Evolutionary conservation across 2,329 filamentous ascomycete genomes (phyloP).

Genomic region (Ramularia collo-cygni): DNA sequence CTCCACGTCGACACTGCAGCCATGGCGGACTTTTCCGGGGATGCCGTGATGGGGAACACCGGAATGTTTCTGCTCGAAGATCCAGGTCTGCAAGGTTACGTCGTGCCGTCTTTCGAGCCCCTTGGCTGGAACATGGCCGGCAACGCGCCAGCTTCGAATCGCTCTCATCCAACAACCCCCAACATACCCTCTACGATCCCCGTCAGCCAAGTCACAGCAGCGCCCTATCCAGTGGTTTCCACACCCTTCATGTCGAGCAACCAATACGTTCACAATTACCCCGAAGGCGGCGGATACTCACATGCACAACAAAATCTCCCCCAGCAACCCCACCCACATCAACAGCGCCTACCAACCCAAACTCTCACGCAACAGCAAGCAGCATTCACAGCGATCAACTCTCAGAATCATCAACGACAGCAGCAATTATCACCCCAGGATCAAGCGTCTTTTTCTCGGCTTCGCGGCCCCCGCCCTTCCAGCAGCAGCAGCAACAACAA

Average conservation of each 20-base stretch:
- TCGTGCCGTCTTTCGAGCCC: slow-evolving; percentile 22
- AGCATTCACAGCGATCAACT: slow-evolving; percentile 14
- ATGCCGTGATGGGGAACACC: slow-evolving; percentile 42
- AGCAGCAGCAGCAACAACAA: slow-evolving; percentile 9
- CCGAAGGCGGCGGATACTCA: slow-evolving; percentile 12
- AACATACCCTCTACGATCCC: slow-evolving; percentile 21
- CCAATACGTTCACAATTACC: slow-evolving; percentile 17
- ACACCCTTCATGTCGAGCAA: slow-evolving; percentile 17
- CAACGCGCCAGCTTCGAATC: slow-evolving; percentile 15
- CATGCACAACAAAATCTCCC: slow-evolving; percentile 15
- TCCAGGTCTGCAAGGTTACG: slow-evolving; percentile 34
- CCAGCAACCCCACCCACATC: slow-evolving; percentile 8
- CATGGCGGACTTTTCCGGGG: slow-evolving; percentile 24
- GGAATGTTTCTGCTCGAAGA: slow-evolving; percentile 45
- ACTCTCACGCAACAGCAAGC: slow-evolving; percentile 6
- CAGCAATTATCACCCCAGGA: slow-evolving; percentile 2
- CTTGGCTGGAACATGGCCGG: slow-evolving; percentile 26
- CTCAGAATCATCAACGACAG: slow-evolving; percentile 10
- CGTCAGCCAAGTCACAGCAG: slow-evolving; percentile 26
- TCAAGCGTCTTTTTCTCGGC: slow-evolving; percentile 21
- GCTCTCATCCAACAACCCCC: slow-evolving; percentile 15
- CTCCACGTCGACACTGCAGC: slow-evolving; percentile 20
- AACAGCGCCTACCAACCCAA: slow-evolving; percentile 8
- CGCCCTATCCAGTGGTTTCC: slow-evolving; percentile 26
- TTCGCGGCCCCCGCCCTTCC: slow-evolving; percentile 20